Conservation (phyloP, 306 rosid genomes). For the Inga oerstediana region DNA sequence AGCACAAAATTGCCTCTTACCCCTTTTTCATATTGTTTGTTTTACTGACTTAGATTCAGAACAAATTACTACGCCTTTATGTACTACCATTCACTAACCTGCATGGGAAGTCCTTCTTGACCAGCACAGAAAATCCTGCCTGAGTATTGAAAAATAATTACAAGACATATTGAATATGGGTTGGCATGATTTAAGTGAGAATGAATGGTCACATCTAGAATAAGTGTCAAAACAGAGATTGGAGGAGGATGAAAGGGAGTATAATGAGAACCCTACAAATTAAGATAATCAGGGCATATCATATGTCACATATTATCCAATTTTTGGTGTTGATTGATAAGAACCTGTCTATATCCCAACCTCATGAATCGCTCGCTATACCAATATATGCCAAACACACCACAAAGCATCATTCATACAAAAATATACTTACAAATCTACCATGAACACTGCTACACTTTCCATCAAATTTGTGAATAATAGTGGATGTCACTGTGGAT, state of each 20-base stretch:
- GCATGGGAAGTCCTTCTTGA: background rate
- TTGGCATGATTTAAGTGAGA: background rate
- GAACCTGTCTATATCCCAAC: background rate
- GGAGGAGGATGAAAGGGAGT: background rate
- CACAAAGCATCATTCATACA: background rate
- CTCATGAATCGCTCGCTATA: background rate
- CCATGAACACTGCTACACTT: background rate
- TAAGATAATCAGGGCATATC: background rate
- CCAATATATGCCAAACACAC: background rate
- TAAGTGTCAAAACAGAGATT: background rate
- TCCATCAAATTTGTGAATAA: background rate
- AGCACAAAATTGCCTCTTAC: too few relatives aligned
- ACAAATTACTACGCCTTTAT: too few relatives aligned
- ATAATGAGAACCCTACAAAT: background rate
- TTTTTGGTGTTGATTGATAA: conserved; percentile 38
- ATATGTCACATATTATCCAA: conserved; percentile 14
- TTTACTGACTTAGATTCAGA: too few relatives aligned
- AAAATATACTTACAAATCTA: background rate
- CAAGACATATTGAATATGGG: background rate
- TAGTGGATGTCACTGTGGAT: background rate
- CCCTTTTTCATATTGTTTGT: too few relatives aligned
- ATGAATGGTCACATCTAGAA: background rate
- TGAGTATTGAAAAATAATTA: too few relatives aligned
- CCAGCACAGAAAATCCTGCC: background rate
- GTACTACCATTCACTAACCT: background rate